These are phyloP conservation scores for Fusarium musae DNA, from an alignment of 2,329 filamentous ascomycete genomes.

Conservation along the genomic window DNA sequence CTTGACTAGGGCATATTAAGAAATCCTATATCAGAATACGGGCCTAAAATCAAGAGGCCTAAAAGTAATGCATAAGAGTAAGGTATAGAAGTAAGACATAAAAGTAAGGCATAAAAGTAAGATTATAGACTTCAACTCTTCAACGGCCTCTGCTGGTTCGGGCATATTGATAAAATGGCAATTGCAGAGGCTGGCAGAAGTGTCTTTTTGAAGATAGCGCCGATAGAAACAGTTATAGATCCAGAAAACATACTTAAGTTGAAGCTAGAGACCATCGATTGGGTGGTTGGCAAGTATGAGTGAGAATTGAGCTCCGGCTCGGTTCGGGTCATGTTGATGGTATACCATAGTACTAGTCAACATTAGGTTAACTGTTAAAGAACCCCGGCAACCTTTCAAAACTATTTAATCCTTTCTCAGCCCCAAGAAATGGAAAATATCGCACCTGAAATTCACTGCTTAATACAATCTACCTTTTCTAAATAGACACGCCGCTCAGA, in stretches of 20 bases:
- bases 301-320: not conserved
- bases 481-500: too few species aligned
- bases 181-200: too few species aligned
- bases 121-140: not conserved
- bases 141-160: not conserved
- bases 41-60: too few species aligned
- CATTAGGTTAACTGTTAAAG: fast-evolving
- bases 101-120: too few species aligned
- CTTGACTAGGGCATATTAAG: not conserved
- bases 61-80: not conserved
- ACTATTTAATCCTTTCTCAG: not conserved
- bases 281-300: not conserved
- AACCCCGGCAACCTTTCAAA: not conserved
- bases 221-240: too few species aligned
- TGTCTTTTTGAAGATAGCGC: too few species aligned
- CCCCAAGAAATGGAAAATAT: too few species aligned
- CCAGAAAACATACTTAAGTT: too few species aligned
- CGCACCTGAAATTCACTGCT: fast-evolving
- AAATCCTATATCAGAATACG: not conserved
- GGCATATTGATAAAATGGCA: not conserved
- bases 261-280: too few species aligned
- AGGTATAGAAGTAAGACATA: not conserved
- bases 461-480: too few species aligned
- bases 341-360: not conserved
- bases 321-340: not conserved